phyloP scores from a whole-genome alignment of 1,284 basidiomycete genomes.

The Moesziomyces sp. region DNA sequence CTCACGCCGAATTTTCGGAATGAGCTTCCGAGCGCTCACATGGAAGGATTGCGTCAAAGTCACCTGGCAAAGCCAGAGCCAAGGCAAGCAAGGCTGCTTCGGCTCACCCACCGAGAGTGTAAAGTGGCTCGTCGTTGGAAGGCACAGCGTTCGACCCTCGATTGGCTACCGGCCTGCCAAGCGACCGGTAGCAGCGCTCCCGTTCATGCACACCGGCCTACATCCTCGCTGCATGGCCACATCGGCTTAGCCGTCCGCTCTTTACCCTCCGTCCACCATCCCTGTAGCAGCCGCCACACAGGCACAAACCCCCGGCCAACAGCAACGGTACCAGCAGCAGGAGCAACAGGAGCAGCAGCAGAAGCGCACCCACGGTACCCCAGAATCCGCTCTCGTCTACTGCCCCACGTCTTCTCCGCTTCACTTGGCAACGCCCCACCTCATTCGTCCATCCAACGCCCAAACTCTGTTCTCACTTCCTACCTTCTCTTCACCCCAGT shows the following conservation, averaged over 20 bases:
- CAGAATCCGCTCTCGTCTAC: background rate
- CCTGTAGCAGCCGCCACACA: too few relatives aligned
- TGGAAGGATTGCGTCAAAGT: too few relatives aligned
- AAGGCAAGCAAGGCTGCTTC: too few relatives aligned
- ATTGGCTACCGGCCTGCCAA: background rate
- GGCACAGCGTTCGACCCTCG: background rate
- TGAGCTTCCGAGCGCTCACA: too few relatives aligned
- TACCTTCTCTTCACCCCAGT: background rate
- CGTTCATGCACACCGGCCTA: background rate
- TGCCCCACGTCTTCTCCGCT: background rate
- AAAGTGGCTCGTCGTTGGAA: too few relatives aligned
- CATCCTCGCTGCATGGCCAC: too few relatives aligned
- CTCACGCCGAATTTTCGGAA: too few relatives aligned
- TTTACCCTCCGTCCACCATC: background rate
- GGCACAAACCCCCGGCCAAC: background rate
- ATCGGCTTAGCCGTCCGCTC: background rate
- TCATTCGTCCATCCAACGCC: background rate
- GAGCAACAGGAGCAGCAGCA: background rate
- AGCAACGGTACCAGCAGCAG: background rate
- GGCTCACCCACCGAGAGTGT: too few relatives aligned
- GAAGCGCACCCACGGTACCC: background rate
- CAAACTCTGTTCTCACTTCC: background rate
- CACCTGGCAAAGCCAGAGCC: too few relatives aligned
- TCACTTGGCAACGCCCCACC: background rate
- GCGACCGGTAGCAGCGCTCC: background rate